These are phyloP conservation scores for Hypholoma sublateritium DNA, from an alignment of 768 basidiomycete genomes.

Conservation along the genomic window DNA sequence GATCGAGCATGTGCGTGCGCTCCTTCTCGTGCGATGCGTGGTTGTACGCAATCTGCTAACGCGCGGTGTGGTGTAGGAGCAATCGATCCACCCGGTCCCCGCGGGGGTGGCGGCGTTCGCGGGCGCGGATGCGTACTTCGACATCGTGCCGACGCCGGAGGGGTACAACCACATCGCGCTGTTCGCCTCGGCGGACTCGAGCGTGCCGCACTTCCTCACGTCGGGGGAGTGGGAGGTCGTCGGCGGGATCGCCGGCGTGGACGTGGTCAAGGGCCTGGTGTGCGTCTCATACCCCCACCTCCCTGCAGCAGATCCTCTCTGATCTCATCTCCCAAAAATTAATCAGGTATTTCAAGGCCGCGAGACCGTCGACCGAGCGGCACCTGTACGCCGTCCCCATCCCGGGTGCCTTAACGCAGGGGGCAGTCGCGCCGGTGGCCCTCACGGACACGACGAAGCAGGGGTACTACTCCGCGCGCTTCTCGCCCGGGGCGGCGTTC, in stretches of 20 bases:
- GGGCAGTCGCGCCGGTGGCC: slow-evolving; percentile 38
- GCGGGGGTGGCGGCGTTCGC: slow-evolving; percentile 34
- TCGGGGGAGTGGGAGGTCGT: slow-evolving; percentile 90
- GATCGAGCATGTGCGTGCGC: slow-evolving; percentile 76
- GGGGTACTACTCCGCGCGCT: slow-evolving; percentile 64
- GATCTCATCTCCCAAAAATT: too few relatives aligned
- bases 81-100: slow-evolving; percentile 62
- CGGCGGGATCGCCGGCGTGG: slow-evolving; percentile 68
- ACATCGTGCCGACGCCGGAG: slow-evolving; percentile 77
- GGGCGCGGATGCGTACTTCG: slow-evolving; percentile 74
- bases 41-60: slow-evolving; percentile 5
- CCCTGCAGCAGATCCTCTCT: background rate
- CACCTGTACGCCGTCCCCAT: slow-evolving; percentile 81
- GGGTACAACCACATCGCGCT: slow-evolving; percentile 94
- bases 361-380: slow-evolving; percentile 80
- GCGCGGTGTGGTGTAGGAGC: slow-evolving; percentile 40
- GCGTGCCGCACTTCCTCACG: slow-evolving; percentile 80
- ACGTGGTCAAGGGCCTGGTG: slow-evolving; percentile 67
- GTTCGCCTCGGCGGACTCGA: slow-evolving; percentile 74
- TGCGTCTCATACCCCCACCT: slow-evolving; percentile 38
- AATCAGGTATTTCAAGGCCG: slow-evolving; percentile 83
- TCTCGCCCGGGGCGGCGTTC: slow-evolving; percentile 86
- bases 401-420: slow-evolving; percentile 44
- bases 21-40: background rate
- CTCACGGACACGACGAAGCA: slow-evolving; percentile 54